These are phyloP conservation scores for Anthracocystis setariae DNA, from an alignment of 1,284 basidiomycete genomes.

Conservation along the genomic window DNA sequence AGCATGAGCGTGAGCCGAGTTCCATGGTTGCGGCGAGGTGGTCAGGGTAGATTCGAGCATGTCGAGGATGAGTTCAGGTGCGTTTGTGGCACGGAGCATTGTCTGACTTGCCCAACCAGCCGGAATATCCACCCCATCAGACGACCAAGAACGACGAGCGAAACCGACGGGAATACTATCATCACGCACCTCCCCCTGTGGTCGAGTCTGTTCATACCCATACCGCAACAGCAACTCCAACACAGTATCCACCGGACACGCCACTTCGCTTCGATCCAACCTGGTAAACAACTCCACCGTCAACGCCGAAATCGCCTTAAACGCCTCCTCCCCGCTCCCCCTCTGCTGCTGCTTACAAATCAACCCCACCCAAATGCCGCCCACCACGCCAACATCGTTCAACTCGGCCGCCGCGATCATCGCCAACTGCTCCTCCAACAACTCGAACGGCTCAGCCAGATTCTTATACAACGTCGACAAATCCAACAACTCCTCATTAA, in stretches of 20 bases:
- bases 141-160: conserved; percentile 3
- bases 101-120: conserved; percentile 82
- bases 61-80: conserved; percentile 82
- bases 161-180: conserved; percentile 41
- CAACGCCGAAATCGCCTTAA: conserved; percentile 42
- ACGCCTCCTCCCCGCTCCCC: conserved; percentile 32
- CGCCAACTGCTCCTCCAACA: conserved; percentile 85
- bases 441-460: conserved; percentile 86
- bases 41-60: conserved; percentile 86
- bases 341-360: conserved; percentile 77
- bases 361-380: conserved; percentile 87
- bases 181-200: conserved; percentile 1
- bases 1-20: conserved; percentile 47
- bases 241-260: conserved; percentile 62
- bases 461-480: conserved; percentile 79
- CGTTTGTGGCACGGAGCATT: conserved; percentile 79
- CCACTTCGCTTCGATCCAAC: conserved; percentile 51
- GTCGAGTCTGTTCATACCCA: conserved; percentile 47
- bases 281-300: conserved; percentile 49
- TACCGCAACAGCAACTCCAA: conserved; percentile 58
- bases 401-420: conserved; percentile 94
- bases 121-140: conserved; percentile 32
- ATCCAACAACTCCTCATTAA: conserved; percentile 70
- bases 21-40: conserved; percentile 59
- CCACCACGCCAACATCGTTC: conserved; percentile 81